Percentiles rank a stretch among this genome's conserved stretches.
phyloP scores from a whole-genome alignment of 2,329 filamentous ascomycete species.

The Clarireedia sp. region DNA sequence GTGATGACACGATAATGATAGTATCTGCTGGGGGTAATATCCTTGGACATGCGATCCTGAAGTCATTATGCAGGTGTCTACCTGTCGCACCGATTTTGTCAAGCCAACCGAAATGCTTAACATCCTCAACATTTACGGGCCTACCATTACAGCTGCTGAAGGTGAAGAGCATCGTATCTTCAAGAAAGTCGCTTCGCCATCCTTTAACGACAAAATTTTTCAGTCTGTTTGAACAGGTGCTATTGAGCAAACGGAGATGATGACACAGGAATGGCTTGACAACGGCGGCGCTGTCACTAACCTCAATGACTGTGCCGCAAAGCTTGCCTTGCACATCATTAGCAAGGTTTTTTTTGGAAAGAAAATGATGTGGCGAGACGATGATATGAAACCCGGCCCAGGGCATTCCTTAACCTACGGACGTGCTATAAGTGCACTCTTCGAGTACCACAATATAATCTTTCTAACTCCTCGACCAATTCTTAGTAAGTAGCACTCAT shows the following conservation, averaged over 20 bases:
- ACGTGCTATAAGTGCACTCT: background rate
- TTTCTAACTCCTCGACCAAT: background rate
- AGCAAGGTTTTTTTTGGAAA: background rate
- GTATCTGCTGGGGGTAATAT: background rate
- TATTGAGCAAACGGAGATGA: background rate
- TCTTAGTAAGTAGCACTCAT: background rate
- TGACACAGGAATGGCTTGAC: background rate
- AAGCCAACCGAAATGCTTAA: conserved; percentile 1
- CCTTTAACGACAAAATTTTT: background rate
- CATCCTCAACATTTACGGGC: background rate
- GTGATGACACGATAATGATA: background rate
- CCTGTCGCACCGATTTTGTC: background rate
- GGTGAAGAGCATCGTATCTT: background rate
- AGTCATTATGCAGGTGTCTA: conserved; percentile 1
- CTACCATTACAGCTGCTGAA: background rate
- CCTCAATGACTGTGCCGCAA: background rate
- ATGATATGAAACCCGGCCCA: background rate
- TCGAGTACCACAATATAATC: background rate
- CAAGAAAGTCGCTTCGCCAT: conserved; percentile 2
- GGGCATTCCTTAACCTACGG: background rate
- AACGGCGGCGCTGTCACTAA: background rate
- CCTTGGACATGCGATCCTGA: conserved; percentile 1
- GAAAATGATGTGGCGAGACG: background rate
- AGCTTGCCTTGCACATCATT: background rate
- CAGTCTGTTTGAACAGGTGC: background rate